Percentiles rank a stretch among this genome's conserved stretches.
Conservation (phyloP, 2,329 filamentous ascomycete genomes). For the Didymella pomorum region DNA sequence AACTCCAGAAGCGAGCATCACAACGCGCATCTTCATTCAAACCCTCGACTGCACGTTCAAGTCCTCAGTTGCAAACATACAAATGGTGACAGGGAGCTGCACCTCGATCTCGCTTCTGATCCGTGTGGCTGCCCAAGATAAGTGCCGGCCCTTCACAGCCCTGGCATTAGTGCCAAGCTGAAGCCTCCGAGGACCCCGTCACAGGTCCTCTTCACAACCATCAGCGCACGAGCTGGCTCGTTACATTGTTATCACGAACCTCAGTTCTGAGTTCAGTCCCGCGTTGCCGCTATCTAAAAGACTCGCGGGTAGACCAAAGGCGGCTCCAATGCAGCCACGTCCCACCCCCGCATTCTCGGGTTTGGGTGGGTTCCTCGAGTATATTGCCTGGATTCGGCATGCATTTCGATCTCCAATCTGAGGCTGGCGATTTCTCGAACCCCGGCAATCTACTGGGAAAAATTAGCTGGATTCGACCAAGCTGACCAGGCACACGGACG, state of each 20-base stretch:
- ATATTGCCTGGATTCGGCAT: slow-evolving; percentile 1
- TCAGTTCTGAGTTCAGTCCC: neutral
- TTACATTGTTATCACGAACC: neutral
- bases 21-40: neutral
- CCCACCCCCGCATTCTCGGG: slow-evolving; percentile 6
- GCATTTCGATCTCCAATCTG: slow-evolving; percentile 1
- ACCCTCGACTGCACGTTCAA: too few species aligned
- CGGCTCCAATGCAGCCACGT: slow-evolving; percentile 3
- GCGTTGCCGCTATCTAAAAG: neutral
- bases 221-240: neutral
- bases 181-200: neutral
- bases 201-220: neutral
- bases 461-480: slow-evolving; percentile 7
- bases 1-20: neutral
- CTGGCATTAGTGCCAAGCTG: neutral
- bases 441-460: slow-evolving; percentile 3
- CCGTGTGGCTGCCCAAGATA: neutral
- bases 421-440: neutral
- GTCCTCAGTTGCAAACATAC: neutral
- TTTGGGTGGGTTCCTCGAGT: neutral
- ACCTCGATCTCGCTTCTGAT: neutral
- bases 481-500: slow-evolving; percentile 2
- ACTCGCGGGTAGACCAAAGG: slow-evolving; percentile 4
- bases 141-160: neutral
- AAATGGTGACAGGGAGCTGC: neutral